Evolutionary conservation across 768 basidiomycete species (phyloP).

Genomic region (Lactarius sp.): DNA sequence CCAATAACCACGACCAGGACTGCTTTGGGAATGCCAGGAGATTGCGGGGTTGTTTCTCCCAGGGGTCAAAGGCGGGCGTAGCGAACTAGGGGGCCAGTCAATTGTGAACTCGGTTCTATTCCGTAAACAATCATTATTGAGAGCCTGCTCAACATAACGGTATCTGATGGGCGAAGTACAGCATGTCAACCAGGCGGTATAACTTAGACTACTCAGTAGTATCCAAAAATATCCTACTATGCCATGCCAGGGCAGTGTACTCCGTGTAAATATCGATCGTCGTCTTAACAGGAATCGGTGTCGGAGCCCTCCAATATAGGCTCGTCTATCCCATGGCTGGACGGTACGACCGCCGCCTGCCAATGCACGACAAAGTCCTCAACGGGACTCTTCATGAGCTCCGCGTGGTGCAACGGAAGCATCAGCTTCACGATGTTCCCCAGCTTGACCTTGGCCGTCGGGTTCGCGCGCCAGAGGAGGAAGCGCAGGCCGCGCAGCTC

Average conservation of each 20-base stretch:
- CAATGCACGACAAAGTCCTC: constrained; percentile 14
- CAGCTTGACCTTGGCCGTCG: constrained; percentile 3
- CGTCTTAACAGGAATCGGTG: neutral
- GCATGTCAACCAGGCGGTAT: neutral
- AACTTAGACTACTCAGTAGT: neutral
- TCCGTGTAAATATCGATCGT: neutral
- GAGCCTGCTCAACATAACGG: neutral
- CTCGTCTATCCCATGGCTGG: neutral
- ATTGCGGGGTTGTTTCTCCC: too few relatives aligned
- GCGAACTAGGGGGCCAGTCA: too few relatives aligned
- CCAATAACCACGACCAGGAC: too few relatives aligned
- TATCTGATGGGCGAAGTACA: neutral
- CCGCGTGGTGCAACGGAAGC: constrained; percentile 14
- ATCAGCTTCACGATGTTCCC: constrained; percentile 7
- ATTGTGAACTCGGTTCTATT: too few relatives aligned
- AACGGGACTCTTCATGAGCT: constrained; percentile 15
- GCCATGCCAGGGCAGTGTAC: neutral
- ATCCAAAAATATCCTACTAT: neutral
- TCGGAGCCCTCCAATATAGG: neutral
- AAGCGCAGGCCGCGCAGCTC: constrained; percentile 16
- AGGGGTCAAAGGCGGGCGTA: too few relatives aligned
- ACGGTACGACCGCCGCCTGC: constrained; percentile 9
- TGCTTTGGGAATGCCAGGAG: too few relatives aligned
- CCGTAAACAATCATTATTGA: neutral
- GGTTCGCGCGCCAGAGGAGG: constrained; percentile 8